Conservation (phyloP, 2,329 filamentous ascomycete species). For the Myriosclerotinia curreyana region DNA sequence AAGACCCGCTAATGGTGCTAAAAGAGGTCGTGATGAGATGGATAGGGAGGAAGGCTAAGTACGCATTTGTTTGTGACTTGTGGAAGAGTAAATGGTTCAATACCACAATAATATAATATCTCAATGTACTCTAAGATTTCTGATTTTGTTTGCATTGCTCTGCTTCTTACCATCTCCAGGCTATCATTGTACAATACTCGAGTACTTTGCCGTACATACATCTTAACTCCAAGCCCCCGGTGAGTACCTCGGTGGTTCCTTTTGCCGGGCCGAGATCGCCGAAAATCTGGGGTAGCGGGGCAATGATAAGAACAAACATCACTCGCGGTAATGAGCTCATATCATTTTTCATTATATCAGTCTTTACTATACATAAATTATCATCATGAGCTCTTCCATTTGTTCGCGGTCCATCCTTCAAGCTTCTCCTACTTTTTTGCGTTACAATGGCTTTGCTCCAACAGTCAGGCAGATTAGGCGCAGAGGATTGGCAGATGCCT, state of each 20-base stretch:
- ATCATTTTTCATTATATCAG: constrained; percentile 8
- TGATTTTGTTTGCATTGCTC: neutral
- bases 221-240: neutral
- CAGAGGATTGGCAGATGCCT: constrained; percentile 30
- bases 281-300: constrained; percentile 25
- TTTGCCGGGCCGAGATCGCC: constrained; percentile 18
- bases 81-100: neutral
- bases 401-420: constrained; percentile 22
- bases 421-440: constrained; percentile 28
- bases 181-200: neutral
- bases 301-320: constrained; percentile 3
- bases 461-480: constrained; percentile 21
- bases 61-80: neutral
- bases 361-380: constrained; percentile 4
- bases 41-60: constrained; percentile 40
- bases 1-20: constrained; percentile 47
- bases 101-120: constrained; percentile 15
- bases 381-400: constrained; percentile 26
- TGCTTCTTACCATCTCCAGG: neutral
- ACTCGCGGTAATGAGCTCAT: constrained; percentile 9
- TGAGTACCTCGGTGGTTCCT: constrained; percentile 1
- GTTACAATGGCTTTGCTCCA: constrained; percentile 27
- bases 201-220: too few relatives aligned
- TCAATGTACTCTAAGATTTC: neutral
- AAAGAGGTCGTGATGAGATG: constrained; percentile 50